Evolutionary conservation across 768 basidiomycete species (phyloP), one percentile per base, ranked within the genome.

Genomic region (Boletales sp.): DNA sequence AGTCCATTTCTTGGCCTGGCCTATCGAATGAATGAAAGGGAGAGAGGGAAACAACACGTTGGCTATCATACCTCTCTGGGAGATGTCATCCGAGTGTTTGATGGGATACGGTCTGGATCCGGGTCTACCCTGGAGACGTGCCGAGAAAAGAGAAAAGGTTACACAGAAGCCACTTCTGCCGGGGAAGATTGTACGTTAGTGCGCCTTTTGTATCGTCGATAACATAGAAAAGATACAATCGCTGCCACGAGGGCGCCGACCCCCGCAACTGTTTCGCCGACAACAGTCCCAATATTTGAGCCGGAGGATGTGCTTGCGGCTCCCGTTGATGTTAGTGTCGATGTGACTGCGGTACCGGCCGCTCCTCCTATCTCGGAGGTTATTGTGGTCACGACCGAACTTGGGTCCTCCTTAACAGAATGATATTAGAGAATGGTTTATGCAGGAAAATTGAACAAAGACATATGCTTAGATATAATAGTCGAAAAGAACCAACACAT

Each of bases 391-490:
- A n/a, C n/a, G 10, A 32, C 17, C 0, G 9, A 4, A 9, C 10
- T 18, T 2, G 38, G n/a, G 11, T 55, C 29, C 17, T 27, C 51
- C 21, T 56, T 58, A 42, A 32, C 4, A 4, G 17, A 37, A 34
- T 38, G 31, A 9, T 18, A 0, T 10, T 31, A 47, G 30, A 55
- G 47, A 21, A 55, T 14, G 9, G 15, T 6, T 2, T 7, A n/a
- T 11, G 6, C 8, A 21, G 12, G 21, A 13, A 5, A 39, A 15
- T 4, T 15, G 15, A 45, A 11, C 8, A 18, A 17, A 8, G 24
- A 50, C 57, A 5, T 14, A 58, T 51, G 49, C 53, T 24, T 60
- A 60, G 29, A 56, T 45, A 1, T 53, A 30, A 32, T 60, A 60
- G 27, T 59, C 57, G 17, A 58, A 58, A n/a, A 56, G n/a, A 3